Percentiles rank a stretch among this genome's conserved stretches.
Conservation (phyloP, 2,329 filamentous ascomycete genomes). For the Fusarium udum region DNA sequence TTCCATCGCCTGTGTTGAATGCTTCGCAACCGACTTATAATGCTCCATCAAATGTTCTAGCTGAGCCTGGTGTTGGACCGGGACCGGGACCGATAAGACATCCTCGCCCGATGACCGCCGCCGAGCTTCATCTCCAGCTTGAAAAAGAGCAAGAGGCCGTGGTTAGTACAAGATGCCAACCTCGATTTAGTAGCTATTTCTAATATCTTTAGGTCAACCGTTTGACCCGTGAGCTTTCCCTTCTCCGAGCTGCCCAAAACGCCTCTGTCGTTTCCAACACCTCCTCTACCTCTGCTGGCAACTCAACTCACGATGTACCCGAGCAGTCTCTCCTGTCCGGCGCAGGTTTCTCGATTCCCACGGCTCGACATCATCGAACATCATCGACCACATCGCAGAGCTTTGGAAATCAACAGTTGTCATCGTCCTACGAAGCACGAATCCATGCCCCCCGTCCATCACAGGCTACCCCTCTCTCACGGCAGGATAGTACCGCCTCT, state of each 20-base stretch:
- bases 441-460: slow-evolving; percentile 58
- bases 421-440: slow-evolving; percentile 50
- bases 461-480: slow-evolving; percentile 56
- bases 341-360: slow-evolving; percentile 66
- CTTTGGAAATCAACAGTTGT: slow-evolving; percentile 50
- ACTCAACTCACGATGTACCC: slow-evolving; percentile 59
- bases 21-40: slow-evolving; percentile 44
- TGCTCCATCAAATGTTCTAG: slow-evolving; percentile 18
- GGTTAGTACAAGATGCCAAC: slow-evolving; percentile 58
- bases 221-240: slow-evolving; percentile 85
- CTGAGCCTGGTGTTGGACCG: slow-evolving; percentile 57
- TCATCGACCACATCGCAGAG: slow-evolving; percentile 66
- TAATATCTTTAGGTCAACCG: slow-evolving; percentile 78
- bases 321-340: slow-evolving; percentile 66
- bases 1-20: slow-evolving; percentile 43
- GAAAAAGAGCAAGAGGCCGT: slow-evolving; percentile 97
- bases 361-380: slow-evolving; percentile 65
- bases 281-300: slow-evolving; percentile 68
- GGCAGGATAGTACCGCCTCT: slow-evolving; percentile 66
- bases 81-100: slow-evolving; percentile 82
- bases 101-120: slow-evolving; percentile 85
- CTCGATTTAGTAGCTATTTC: background rate
- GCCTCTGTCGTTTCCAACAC: slow-evolving; percentile 72
- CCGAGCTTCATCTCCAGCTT: slow-evolving; percentile 87
- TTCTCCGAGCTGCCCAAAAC: slow-evolving; percentile 78